These are phyloP conservation scores for Mortierella sp. DNA, from an alignment of 371 early-diverging fungal genomes.

Conservation along the genomic window DNA sequence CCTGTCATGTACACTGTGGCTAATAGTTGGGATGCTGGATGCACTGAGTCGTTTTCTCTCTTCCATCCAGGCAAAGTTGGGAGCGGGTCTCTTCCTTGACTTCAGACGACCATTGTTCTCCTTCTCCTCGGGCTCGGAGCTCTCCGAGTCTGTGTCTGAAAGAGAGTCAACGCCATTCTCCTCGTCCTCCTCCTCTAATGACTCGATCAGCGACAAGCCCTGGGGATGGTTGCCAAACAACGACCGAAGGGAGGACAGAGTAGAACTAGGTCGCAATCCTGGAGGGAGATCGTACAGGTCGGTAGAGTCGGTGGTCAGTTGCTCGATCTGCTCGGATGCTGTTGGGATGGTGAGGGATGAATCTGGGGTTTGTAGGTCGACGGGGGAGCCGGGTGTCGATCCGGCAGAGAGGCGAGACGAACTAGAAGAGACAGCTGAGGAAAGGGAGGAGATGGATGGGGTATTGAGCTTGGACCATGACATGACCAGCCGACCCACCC, in stretches of 20 bases:
- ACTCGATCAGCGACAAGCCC: conserved; percentile 46
- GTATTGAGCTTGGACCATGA: conserved; percentile 42
- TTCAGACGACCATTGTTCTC: not conserved
- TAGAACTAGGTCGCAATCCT: conserved; percentile 37
- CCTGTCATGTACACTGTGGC: conserved; percentile 49
- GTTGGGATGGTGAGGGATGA: conserved; percentile 1
- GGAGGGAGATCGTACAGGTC: not conserved
- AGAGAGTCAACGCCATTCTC: conserved; percentile 39
- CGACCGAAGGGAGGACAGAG: conserved; percentile 47
- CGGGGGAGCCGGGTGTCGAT: conserved; percentile 24
- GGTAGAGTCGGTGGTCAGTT: not conserved
- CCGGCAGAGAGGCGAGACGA: conserved; percentile 15
- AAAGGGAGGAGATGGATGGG: conserved; percentile 17
- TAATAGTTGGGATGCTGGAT: conserved; percentile 46
- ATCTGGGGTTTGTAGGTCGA: conserved; percentile 6
- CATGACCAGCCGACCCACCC: conserved; percentile 38
- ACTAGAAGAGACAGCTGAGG: conserved; percentile 11
- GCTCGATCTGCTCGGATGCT: not conserved
- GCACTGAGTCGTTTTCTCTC: conserved; percentile 43
- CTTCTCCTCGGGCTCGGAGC: conserved; percentile 13
- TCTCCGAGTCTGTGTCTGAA: conserved; percentile 46
- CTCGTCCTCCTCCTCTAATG: conserved; percentile 48
- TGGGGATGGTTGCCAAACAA: conserved; percentile 53
- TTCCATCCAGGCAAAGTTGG: conserved; percentile 49
- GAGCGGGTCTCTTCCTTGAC: conserved; percentile 31